Percentiles rank a stretch among this genome's conserved stretches.
Evolutionary conservation across 352 stramenopile genomes (phyloP).

Genomic region (Pythium phragmiticola): DNA sequence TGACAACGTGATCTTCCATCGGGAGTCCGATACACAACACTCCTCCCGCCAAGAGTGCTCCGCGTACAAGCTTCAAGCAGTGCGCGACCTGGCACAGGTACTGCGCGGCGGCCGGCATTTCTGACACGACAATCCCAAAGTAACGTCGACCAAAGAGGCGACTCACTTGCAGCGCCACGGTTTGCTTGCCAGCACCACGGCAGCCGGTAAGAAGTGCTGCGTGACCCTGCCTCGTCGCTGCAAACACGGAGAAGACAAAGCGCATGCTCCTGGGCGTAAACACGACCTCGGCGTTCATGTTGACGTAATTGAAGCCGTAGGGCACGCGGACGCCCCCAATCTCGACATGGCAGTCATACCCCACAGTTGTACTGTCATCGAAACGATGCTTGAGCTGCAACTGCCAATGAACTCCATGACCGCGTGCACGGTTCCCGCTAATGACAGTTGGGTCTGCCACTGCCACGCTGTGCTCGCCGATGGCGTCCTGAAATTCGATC

Average conservation of each 20-base stretch:
- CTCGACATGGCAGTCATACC: conserved; percentile 62
- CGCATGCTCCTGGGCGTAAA: conserved; percentile 48
- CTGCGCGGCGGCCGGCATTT: background rate
- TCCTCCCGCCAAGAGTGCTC: conserved; percentile 27
- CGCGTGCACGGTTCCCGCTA: background rate
- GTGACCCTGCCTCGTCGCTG: conserved; percentile 40
- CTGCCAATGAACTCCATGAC: conserved; percentile 38
- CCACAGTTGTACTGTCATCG: conserved; percentile 56
- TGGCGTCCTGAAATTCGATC: conserved; percentile 52
- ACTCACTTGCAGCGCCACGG: conserved; percentile 41
- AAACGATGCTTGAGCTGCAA: conserved; percentile 63
- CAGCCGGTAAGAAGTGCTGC: conserved; percentile 12
- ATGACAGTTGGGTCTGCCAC: background rate
- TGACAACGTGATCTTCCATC: conserved; percentile 5
- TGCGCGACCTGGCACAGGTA: conserved; percentile 27
- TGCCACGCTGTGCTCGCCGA: conserved; percentile 33
- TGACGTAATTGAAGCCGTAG: conserved; percentile 70
- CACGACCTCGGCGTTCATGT: conserved; percentile 29
- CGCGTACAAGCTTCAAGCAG: conserved; percentile 38
- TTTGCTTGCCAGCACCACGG: conserved; percentile 33
- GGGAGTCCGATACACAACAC: conserved; percentile 23
- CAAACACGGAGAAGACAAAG: conserved; percentile 51
- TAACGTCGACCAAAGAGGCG: conserved; percentile 40
- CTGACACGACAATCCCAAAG: conserved; percentile 27
- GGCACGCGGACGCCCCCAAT: conserved; percentile 44